phyloP scores from a whole-genome alignment of 371 early-diverging fungal species.

The Mortierella sp. region DNA sequence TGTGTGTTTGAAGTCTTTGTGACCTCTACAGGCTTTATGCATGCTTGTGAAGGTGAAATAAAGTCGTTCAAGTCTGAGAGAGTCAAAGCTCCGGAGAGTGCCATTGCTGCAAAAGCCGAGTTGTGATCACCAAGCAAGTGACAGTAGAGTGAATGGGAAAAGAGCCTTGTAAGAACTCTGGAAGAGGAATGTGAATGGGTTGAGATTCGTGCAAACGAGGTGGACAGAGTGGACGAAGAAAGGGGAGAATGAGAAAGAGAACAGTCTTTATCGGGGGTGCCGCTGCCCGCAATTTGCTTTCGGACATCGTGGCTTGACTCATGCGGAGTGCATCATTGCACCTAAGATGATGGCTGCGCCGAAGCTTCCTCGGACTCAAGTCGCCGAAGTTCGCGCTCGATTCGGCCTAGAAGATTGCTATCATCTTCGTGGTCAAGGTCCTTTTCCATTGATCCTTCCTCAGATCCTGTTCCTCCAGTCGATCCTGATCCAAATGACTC shows the following conservation, averaged over 20 bases:
- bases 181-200: too few species aligned
- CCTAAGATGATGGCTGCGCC: neutral
- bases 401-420: constrained; percentile 30
- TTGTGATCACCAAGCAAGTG: neutral
- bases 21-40: constrained; percentile 92
- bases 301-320: too few species aligned
- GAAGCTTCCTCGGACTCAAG: constrained; percentile 24
- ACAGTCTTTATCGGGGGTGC: too few species aligned
- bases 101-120: constrained; percentile 18
- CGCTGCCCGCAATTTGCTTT: too few species aligned
- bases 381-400: constrained; percentile 37
- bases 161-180: neutral
- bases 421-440: constrained; percentile 50
- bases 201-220: too few species aligned
- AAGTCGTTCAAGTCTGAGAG: constrained; percentile 96
- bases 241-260: too few species aligned
- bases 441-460: constrained; percentile 14
- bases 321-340: too few species aligned
- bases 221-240: too few species aligned
- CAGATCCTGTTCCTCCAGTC: neutral
- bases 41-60: constrained; percentile 94
- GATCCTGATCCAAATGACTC: neutral
- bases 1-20: constrained; percentile 66
- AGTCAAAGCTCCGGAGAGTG: constrained; percentile 51
- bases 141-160: constrained; percentile 3